Percentiles rank a stretch among this genome's conserved stretches.
Evolutionary conservation across 805 yeast species (phyloP).

Genomic region (Zygosaccharomyces bisporus): DNA sequence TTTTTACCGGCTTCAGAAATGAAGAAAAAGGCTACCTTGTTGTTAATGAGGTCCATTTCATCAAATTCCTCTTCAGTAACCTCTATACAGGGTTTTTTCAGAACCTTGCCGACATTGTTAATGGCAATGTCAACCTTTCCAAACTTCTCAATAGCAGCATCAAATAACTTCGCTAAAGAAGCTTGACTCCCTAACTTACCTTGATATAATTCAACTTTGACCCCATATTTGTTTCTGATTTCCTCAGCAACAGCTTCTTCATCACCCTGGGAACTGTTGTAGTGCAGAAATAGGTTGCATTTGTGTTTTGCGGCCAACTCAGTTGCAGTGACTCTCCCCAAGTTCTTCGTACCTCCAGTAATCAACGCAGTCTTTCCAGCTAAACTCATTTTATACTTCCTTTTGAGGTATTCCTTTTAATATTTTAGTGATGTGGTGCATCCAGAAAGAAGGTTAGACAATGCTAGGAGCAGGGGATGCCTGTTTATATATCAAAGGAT

Average conservation of each 20-base stretch:
- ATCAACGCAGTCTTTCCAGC: constrained; percentile 50
- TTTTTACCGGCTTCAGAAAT: constrained; percentile 52
- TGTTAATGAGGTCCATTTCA: constrained; percentile 49
- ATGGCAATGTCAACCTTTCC: constrained; percentile 60
- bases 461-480: too few relatives aligned
- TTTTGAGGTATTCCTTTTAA: too few relatives aligned
- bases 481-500: too few relatives aligned
- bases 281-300: constrained; percentile 51
- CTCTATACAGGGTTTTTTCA: constrained; percentile 57
- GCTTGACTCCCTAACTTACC: constrained; percentile 43
- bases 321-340: constrained; percentile 50
- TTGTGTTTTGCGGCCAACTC: constrained; percentile 53
- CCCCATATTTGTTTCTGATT: constrained; percentile 36
- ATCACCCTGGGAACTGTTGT: constrained; percentile 44
- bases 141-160: constrained; percentile 41
- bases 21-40: constrained; percentile 60
- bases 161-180: constrained; percentile 45
- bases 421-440: too few relatives aligned
- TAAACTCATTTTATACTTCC: constrained; percentile 19
- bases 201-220: constrained; percentile 43
- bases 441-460: too few relatives aligned
- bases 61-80: constrained; percentile 54
- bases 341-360: constrained; percentile 61
- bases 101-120: constrained; percentile 63
- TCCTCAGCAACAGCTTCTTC: constrained; percentile 38